Percentiles rank a stretch among this genome's conserved stretches.
These are phyloP conservation scores for Arthrobotrys megalospora DNA, from an alignment of 2,329 filamentous ascomycete species.

Conservation along the genomic window DNA sequence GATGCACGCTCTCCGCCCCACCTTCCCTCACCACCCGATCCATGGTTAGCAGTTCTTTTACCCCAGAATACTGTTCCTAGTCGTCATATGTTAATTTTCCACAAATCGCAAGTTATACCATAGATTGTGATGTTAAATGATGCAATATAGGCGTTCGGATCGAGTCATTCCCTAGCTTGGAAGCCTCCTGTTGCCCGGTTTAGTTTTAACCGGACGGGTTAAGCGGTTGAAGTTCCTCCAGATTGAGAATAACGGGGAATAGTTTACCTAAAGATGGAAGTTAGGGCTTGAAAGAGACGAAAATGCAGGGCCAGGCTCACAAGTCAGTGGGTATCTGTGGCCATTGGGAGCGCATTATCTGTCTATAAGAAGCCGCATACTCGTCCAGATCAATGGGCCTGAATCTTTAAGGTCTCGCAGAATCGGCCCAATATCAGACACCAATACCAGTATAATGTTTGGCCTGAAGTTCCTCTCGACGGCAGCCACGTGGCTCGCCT, in stretches of 20 bases:
- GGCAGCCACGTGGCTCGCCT: slow-evolving; percentile 45
- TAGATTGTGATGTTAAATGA: not conserved
- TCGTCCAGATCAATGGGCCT: not conserved
- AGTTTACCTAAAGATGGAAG: not conserved
- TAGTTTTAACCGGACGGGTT: slow-evolving; percentile 29
- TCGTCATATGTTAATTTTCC: slow-evolving; percentile 37
- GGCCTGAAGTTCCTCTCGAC: slow-evolving; percentile 28
- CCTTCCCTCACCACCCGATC: slow-evolving; percentile 4
- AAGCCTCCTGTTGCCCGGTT: slow-evolving; percentile 15
- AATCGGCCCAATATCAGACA: not conserved
- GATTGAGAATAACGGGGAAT: slow-evolving; percentile 7
- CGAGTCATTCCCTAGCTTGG: slow-evolving; percentile 35
- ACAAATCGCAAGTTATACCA: slow-evolving; percentile 40
- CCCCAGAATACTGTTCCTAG: slow-evolving; percentile 21
- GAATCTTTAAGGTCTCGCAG: not conserved
- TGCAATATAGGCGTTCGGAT: slow-evolving; percentile 33
- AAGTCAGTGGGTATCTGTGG: not conserved
- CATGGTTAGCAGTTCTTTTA: slow-evolving; percentile 31
- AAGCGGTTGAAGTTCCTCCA: slow-evolving; percentile 26
- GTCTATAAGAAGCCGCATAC: not conserved
- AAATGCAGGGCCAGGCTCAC: not conserved
- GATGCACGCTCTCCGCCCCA: slow-evolving; percentile 1
- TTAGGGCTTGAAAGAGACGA: slow-evolving; percentile 12
- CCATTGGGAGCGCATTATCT: not conserved
- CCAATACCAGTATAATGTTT: slow-evolving; percentile 30